These are phyloP conservation scores for Penicillium pulvis DNA, from an alignment of 495 filamentous ascomycete species.

Conservation along the genomic window DNA sequence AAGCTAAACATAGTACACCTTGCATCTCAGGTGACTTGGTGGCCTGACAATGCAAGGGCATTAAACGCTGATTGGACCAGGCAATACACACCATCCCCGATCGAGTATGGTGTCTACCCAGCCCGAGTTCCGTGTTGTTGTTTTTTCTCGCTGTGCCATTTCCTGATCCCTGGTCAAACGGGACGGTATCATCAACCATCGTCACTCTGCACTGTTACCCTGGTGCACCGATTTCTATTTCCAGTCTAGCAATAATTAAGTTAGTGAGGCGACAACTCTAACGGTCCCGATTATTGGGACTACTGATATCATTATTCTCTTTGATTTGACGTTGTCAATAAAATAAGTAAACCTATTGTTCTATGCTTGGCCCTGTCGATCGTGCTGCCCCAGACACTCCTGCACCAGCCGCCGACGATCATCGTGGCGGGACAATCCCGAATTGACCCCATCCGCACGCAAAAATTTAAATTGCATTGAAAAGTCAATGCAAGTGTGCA, in stretches of 20 bases:
- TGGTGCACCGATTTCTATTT: conserved; percentile 15
- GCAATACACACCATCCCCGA: not conserved
- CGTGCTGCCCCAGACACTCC: conserved; percentile 9
- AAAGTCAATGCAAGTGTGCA: conserved; percentile 2
- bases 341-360: not conserved
- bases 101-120: not conserved
- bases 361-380: conserved; percentile 19
- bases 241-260: conserved; percentile 3
- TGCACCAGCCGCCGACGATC: conserved; percentile 9
- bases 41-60: conserved; percentile 37
- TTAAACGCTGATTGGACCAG: conserved; percentile 24
- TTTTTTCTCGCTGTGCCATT: not conserved
- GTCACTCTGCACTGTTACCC: conserved; percentile 45
- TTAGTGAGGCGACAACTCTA: not conserved
- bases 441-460: not conserved
- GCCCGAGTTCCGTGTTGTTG: not conserved
- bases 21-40: conserved; percentile 39
- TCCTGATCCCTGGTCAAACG: conserved; percentile 18
- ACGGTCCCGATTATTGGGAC: not conserved
- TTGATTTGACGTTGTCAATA: not conserved
- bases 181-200: conserved; percentile 24
- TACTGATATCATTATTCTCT: not conserved
- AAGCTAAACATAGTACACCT: conserved; percentile 47
- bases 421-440: conserved; percentile 12
- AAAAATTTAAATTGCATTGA: not conserved